phyloP scores from a whole-genome alignment of 179 eudicot species.

The Camellia oleifera region DNA sequence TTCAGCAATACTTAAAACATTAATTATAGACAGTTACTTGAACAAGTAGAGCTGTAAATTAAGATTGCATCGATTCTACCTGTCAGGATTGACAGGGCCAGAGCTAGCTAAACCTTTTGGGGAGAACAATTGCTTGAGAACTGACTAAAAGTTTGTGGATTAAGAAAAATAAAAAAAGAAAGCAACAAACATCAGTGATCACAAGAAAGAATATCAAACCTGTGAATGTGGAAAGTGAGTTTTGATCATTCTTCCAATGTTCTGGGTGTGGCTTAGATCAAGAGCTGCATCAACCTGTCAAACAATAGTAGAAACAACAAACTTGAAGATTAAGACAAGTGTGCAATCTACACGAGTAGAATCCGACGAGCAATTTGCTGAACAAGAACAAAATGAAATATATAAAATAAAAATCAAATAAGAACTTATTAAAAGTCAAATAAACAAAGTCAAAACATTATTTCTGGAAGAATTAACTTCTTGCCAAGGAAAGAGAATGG shows the following conservation, averaged over 20 bases:
- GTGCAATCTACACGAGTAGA: background rate
- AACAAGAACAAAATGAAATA: too few species aligned
- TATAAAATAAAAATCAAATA: background rate
- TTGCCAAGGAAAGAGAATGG: too few species aligned
- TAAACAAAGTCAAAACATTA: too few species aligned
- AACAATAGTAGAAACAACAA: constrained; percentile 11
- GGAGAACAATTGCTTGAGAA: background rate
- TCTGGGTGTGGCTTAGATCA: constrained; percentile 99
- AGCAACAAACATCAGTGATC: background rate
- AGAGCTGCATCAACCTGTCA: constrained; percentile 98
- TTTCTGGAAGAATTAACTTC: too few species aligned
- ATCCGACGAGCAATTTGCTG: too few species aligned
- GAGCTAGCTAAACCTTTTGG: background rate
- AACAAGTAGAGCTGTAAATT: background rate
- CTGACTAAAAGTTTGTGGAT: background rate
- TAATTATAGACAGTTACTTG: background rate
- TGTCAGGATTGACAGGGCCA: too few species aligned
- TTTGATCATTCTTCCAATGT: constrained; percentile 98
- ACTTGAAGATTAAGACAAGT: background rate
- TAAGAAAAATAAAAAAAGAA: background rate
- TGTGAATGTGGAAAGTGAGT: constrained; percentile 97
- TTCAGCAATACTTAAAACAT: background rate
- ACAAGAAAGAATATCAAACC: constrained; percentile 34
- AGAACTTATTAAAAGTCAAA: too few species aligned
- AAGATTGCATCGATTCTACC: background rate